phyloP scores from a whole-genome alignment of 2,329 filamentous ascomycete genomes.

The Colletotrichum sp. region DNA sequence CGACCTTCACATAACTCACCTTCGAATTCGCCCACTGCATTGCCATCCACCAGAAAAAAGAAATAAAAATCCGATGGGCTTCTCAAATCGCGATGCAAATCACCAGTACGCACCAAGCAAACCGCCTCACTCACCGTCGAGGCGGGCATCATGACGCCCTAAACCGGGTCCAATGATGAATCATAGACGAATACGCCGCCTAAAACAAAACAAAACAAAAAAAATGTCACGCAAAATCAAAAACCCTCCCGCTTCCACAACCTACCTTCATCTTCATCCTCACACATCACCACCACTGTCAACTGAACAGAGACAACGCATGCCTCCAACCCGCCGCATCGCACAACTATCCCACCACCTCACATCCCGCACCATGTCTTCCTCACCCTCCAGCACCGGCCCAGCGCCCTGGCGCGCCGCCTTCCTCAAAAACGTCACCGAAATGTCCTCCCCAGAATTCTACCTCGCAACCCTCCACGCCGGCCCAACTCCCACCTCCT shows the following conservation, averaged over 20 bases:
- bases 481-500: neutral
- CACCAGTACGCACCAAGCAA: neutral
- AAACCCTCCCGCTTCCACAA: neutral
- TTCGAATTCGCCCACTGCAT: neutral
- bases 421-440: conserved; percentile 56
- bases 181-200: neutral
- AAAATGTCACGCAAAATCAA: neutral
- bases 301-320: neutral
- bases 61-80: neutral
- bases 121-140: neutral
- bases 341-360: conserved; percentile 14
- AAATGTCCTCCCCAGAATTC: conserved; percentile 54
- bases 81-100: neutral
- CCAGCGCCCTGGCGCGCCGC: conserved; percentile 58
- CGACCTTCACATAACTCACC: neutral
- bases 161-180: neutral
- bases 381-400: conserved; percentile 12
- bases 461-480: conserved; percentile 56
- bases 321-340: conserved; percentile 2
- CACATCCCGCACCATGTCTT: conserved; percentile 26
- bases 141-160: neutral
- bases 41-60: neutral
- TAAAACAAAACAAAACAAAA: too few species aligned
- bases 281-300: neutral
- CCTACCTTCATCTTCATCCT: neutral